Conservation (phyloP, 129 eudicot species). For the Smallanthus sonchifolius region DNA sequence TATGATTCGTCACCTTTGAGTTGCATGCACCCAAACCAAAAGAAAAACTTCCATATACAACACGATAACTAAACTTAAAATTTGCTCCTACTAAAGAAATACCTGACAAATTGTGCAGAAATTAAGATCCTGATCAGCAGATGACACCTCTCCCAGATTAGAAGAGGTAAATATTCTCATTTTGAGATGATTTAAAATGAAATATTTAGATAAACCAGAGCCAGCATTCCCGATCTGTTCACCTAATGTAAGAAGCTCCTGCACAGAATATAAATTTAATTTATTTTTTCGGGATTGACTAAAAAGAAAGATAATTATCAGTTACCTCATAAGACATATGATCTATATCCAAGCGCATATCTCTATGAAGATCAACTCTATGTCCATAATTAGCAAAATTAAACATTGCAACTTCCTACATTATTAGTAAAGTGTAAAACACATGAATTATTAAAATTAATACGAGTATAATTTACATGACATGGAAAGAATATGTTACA, state of each 20-base stretch:
- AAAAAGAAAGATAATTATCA: conserved; percentile 2
- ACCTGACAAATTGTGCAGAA: conserved; percentile 87
- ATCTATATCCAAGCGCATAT: conserved; percentile 94
- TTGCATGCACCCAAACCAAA: neutral
- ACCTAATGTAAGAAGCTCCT: conserved; percentile 98
- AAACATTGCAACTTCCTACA: conserved; percentile 65
- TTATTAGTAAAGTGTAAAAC: neutral
- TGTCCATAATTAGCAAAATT: conserved; percentile 53
- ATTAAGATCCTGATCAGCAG: conserved; percentile 40
- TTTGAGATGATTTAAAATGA: conserved; percentile 46
- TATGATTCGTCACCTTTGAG: neutral
- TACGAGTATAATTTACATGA: neutral
- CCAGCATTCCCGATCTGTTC: conserved; percentile 84
- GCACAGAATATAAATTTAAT: neutral
- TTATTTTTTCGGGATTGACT: neutral
- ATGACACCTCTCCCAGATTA: conserved; percentile 33
- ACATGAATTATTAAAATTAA: neutral
- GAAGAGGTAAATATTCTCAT: conserved; percentile 40
- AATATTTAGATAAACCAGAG: conserved; percentile 64
- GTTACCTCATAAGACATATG: conserved; percentile 97
- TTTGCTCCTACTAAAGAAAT: neutral
- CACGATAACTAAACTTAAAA: neutral
- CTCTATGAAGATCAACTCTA: conserved; percentile 77
- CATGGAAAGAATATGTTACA: conserved; percentile 37
- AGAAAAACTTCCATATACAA: neutral